These are phyloP conservation scores for Globisporangium viniferum DNA, from an alignment of 352 stramenopile genomes.

Conservation along the genomic window DNA sequence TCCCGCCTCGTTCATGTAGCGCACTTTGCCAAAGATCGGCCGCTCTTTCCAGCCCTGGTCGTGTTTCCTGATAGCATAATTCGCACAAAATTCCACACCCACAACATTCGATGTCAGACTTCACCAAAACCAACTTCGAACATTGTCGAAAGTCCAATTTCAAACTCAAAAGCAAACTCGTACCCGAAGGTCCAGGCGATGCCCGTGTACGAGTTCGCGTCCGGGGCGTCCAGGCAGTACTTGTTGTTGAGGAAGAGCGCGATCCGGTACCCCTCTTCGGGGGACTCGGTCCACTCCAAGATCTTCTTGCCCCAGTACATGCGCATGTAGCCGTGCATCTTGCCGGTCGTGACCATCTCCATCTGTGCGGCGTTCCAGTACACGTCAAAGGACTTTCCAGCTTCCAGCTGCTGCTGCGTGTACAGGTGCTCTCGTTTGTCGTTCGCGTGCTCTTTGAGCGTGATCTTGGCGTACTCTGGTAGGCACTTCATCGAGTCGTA, in stretches of 20 bases:
- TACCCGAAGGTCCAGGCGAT: slow-evolving; percentile 81
- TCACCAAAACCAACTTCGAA: not conserved
- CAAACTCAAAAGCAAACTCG: not conserved
- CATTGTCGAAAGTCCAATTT: not conserved
- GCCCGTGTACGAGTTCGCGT: slow-evolving; percentile 93
- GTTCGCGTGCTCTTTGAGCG: slow-evolving; percentile 84
- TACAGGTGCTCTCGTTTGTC: slow-evolving; percentile 92
- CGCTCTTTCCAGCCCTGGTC: slow-evolving; percentile 97
- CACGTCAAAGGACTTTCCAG: slow-evolving; percentile 92
- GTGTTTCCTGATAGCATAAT: slow-evolving; percentile 76
- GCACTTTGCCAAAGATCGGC: slow-evolving; percentile 98
- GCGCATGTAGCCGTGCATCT: slow-evolving; percentile 91
- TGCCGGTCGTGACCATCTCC: slow-evolving; percentile 92
- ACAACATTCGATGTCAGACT: not conserved
- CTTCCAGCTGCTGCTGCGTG: slow-evolving; percentile 88
- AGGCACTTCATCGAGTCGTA: slow-evolving; percentile 94
- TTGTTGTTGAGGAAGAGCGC: slow-evolving; percentile 98
- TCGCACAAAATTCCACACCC: not conserved
- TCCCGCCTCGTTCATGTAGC: slow-evolving; percentile 98
- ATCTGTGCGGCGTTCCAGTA: slow-evolving; percentile 99
- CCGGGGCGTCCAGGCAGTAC: slow-evolving; percentile 96
- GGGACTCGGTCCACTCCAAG: slow-evolving; percentile 95
- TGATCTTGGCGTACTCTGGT: slow-evolving; percentile 90
- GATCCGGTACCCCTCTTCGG: slow-evolving; percentile 88
- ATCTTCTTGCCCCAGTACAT: slow-evolving; percentile 99